Evolutionary conservation across 495 filamentous ascomycete genomes (phyloP).

Genomic region (Cercophora newfieldiana): DNA sequence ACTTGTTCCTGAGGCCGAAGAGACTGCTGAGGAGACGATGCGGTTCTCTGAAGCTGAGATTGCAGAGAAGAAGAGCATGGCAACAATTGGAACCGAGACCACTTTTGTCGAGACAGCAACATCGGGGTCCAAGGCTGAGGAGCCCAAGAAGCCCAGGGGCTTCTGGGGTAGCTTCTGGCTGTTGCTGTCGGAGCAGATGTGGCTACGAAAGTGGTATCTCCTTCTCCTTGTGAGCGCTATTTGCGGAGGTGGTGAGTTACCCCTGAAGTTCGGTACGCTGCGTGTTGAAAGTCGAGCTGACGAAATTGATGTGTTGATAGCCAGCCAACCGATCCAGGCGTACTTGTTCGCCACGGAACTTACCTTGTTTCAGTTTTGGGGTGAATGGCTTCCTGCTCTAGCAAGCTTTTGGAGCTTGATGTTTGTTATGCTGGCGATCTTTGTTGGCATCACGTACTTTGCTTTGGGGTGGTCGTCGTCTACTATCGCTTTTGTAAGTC

Average conservation of each 20-base stretch:
- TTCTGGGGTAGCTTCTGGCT: constrained; percentile 46
- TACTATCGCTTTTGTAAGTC: constrained; percentile 51
- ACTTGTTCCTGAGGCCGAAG: constrained; percentile 33
- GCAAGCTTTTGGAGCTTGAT: constrained; percentile 65
- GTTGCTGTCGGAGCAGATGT: constrained; percentile 51
- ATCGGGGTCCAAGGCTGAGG: constrained; percentile 10
- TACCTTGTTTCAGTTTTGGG: constrained; percentile 49
- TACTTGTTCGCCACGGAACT: constrained; percentile 52
- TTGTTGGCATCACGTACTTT: constrained; percentile 52
- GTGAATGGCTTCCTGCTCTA: constrained; percentile 36
- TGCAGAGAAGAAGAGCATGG: constrained; percentile 44
- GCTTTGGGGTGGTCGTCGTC: constrained; percentile 54
- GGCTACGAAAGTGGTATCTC: constrained; percentile 48
- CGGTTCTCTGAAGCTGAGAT: constrained; percentile 23
- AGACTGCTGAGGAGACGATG: constrained; percentile 19
- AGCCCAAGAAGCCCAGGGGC: constrained; percentile 32
- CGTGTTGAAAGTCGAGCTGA: constrained; percentile 4
- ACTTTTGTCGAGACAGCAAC: constrained; percentile 14
- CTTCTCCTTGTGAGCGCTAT: constrained; percentile 48
- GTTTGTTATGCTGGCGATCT: constrained; percentile 61
- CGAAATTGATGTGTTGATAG: constrained; percentile 24
- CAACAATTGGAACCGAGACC: constrained; percentile 35
- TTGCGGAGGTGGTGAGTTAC: constrained; percentile 51
- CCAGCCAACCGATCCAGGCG: constrained; percentile 49
- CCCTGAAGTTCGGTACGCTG: too few relatives aligned